Percentiles rank a stretch among this genome's conserved stretches.
Conservation (phyloP, 148 eudicot species). For the Vaccinium macrocarpon region DNA sequence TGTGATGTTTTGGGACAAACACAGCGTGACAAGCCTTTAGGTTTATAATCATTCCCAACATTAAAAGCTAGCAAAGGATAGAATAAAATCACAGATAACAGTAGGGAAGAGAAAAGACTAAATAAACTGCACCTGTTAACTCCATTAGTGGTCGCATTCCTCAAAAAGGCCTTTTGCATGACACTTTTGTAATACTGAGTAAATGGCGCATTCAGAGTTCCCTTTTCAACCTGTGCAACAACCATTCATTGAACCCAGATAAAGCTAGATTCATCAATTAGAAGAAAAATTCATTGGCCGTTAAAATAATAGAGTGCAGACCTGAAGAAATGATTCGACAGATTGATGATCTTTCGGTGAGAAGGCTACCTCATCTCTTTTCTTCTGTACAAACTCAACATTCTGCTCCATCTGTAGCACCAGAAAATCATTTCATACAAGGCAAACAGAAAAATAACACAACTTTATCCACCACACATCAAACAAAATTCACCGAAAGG, state of each 20-base stretch:
- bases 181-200: slow-evolving; percentile 77
- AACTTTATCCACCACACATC: background rate
- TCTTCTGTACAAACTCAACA: slow-evolving; percentile 77
- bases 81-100: background rate
- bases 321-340: slow-evolving; percentile 85
- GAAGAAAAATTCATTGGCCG: slow-evolving; percentile 5
- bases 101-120: background rate
- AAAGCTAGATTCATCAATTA: slow-evolving; percentile 1
- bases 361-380: slow-evolving; percentile 79
- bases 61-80: background rate
- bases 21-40: background rate
- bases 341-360: slow-evolving; percentile 76
- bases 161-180: slow-evolving; percentile 58
- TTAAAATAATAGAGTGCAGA: slow-evolving; percentile 21
- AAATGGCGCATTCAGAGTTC: slow-evolving; percentile 52
- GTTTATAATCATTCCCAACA: background rate
- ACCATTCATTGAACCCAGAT: slow-evolving; percentile 22
- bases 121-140: slow-evolving; percentile 36
- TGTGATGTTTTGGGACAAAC: background rate
- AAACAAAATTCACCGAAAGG: slow-evolving; percentile 1
- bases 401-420: slow-evolving; percentile 78
- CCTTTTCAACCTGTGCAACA: slow-evolving; percentile 58
- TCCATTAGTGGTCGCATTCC: slow-evolving; percentile 32
- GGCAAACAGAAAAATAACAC: background rate
- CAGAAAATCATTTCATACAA: slow-evolving; percentile 6